Base-by-base conservation (phyloP, 257 asterid genomes). In the Jacaranda mimosifolia region DNA sequence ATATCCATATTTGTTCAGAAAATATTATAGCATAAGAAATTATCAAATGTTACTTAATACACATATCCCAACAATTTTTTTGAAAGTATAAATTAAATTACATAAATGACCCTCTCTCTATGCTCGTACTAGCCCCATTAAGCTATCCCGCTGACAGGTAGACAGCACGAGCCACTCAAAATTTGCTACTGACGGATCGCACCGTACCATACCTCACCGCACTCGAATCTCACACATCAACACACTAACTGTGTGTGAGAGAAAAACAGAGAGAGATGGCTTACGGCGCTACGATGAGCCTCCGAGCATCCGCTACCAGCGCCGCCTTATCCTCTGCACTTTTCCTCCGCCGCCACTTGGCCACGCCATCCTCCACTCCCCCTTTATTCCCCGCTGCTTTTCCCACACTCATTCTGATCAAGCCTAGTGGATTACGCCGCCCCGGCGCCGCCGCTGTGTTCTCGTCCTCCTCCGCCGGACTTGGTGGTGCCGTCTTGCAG, bases 401-500 rank as follows among this genome's bases (percentile, higher is more conserved):
- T 39, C 40, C 72, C 45, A 36, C 68, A 7, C 68, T 42, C 75
- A 57, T 78, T 59, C 83, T 9, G 7, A 60, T 18, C 63, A 56
- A 63, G 57, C 80, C 59, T 59, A 39, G 82, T 12, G 51, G 70
- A 42, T 9, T 81, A 4, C 85, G 83, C 84, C 86, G 85, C 75
- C 81, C 75, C 35, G 48, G 60, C 62, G 59, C 68, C 48, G 63
- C 40, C 63, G 75, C 60, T 5, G 15, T 56, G 56, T 7, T 26
- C 38, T 13, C 63, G 51, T 38, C 19, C 55, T 45, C 19, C 55
- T 78, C 76, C 21, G 73, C 59, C 26, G 93, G 83, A 62, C 65
- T 45, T 17, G 85, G 77, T 15, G 85, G 56, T 4, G 52, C 83
- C 3, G 67, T 81, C 67, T 48, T 89, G 15, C 93, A 86, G 81